These are phyloP conservation scores for Sphagnum fallax DNA, from an alignment of 228 moss, liverwort and hornwort species.

Conservation along the genomic window DNA sequence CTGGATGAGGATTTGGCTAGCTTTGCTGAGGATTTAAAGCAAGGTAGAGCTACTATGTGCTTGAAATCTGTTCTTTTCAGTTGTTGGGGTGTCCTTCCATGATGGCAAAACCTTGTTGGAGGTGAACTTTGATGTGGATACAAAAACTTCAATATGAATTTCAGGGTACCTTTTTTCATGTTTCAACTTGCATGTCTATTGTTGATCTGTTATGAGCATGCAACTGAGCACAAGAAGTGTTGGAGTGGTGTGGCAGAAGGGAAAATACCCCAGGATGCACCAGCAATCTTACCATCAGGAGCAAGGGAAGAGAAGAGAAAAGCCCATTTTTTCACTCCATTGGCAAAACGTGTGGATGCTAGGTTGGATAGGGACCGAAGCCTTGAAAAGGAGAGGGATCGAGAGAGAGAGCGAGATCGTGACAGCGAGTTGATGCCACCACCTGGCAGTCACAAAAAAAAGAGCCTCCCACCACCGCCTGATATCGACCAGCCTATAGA, in stretches of 20 bases:
- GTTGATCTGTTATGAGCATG: no score
- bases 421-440: conserved; percentile 98
- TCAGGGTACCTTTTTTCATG: no score
- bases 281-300: conserved; percentile 56
- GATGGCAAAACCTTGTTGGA: no score
- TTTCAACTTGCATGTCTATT: no score
- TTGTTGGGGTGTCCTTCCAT: no score
- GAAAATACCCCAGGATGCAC: conserved; percentile 80
- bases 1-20: conserved; percentile 88
- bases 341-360: conserved; percentile 79
- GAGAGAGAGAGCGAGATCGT: conserved; percentile 85
- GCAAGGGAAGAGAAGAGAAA: conserved; percentile 90
- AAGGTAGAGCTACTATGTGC: conserved; percentile 35
- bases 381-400: conserved; percentile 32
- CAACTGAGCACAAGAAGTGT: no score
- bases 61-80: no score
- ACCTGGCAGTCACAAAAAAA: conserved; percentile 94
- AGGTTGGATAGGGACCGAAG: conserved; percentile 74
- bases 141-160: no score
- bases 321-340: conserved; percentile 74
- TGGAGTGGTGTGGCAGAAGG: conserved; percentile 42
- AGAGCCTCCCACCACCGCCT: conserved; percentile 78
- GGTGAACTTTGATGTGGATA: no score
- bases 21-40: conserved; percentile 95
- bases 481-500: conserved; percentile 98